Base-by-base conservation (phyloP, 179 eudicot species). In the Spergularia azorica region DNA sequence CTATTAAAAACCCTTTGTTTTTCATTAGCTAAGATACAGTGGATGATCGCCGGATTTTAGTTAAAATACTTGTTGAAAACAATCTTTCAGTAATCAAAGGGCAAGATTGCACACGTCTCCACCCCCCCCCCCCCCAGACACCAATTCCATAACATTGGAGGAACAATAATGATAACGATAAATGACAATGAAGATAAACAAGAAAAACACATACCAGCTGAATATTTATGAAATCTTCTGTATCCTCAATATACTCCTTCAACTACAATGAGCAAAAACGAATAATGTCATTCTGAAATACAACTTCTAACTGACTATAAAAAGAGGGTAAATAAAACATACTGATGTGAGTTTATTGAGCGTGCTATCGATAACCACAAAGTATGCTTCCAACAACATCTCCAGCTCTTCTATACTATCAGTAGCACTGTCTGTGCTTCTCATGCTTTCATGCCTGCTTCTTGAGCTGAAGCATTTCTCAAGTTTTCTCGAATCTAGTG, bases 341-440 rank as follows among this genome's bases (percentile, higher is more conserved):
- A 95, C 98, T 73, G 99, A 93, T 70, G 99, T 93, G 70, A 93
- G 84, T 85, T 95, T 95, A 86, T 95, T 95, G 72, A 91, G 93
- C 20, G 98, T 95, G 87, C 91, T 93, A 72, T 95, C 99, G 78
- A 90, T 91, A 77, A 90, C 95, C 63, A 95, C 97, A 85, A 95
- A 95, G 79, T 95, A 95, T 14, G 99, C 99, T 84, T 95, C 99
- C 88, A 95, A 78, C 81, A 95, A 78, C 99, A 95, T 95, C 81
- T 95, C 99, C 63, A 95, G 84, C 87, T 93, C 97, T 74, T 95
- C 97, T 62, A 95, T 91, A 80, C 83, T 93, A 72, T 91, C 95
- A 60, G 88, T 85, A 56, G 75, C 82, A 83, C 92, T 93, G 18
- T 91, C 97, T 63, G 95, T 72, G 84, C 97, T 93, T 80, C 84